These are phyloP conservation scores for Neoboletus brunneissimus DNA, from an alignment of 768 basidiomycete species.

Conservation along the genomic window DNA sequence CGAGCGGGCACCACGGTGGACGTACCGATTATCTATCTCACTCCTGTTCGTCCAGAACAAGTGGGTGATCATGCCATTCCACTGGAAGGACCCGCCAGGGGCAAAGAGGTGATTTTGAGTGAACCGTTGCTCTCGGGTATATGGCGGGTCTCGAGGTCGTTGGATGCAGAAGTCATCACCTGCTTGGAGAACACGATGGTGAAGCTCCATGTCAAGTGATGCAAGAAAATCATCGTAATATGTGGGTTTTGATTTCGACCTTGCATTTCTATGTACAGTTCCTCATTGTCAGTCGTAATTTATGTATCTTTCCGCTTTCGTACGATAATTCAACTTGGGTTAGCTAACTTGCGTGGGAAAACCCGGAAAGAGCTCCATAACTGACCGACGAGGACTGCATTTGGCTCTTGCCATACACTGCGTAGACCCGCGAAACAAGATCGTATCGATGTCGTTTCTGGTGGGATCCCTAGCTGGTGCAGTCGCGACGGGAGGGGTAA, in stretches of 20 bases:
- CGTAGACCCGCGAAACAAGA: background rate
- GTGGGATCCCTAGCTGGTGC: constrained; percentile 69
- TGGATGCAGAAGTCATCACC: constrained; percentile 4
- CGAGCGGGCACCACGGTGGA: constrained; percentile 33
- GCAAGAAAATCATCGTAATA: background rate
- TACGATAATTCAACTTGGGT: background rate
- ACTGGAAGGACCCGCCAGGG: constrained; percentile 43
- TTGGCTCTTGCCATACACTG: background rate
- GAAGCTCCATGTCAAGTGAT: constrained; percentile 24
- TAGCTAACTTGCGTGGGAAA: constrained; percentile 8
- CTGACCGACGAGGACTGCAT: too few relatives aligned
- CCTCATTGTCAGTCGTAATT: constrained; percentile 3
- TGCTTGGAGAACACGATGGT: constrained; percentile 26
- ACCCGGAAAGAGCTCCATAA: background rate
- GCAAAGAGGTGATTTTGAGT: constrained; percentile 44
- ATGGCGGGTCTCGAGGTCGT: constrained; percentile 25
- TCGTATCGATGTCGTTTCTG: constrained; percentile 50
- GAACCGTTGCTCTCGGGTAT: constrained; percentile 32
- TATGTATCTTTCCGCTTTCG: background rate
- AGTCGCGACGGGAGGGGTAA: constrained; percentile 63
- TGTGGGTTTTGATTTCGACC: background rate
- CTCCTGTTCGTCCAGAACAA: constrained; percentile 37
- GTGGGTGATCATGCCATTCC: constrained; percentile 50
- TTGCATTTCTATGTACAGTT: constrained; percentile 7
- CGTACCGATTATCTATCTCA: constrained; percentile 41